phyloP scores from a whole-genome alignment of 805 yeast species.

The Candida sithepensis region DNA sequence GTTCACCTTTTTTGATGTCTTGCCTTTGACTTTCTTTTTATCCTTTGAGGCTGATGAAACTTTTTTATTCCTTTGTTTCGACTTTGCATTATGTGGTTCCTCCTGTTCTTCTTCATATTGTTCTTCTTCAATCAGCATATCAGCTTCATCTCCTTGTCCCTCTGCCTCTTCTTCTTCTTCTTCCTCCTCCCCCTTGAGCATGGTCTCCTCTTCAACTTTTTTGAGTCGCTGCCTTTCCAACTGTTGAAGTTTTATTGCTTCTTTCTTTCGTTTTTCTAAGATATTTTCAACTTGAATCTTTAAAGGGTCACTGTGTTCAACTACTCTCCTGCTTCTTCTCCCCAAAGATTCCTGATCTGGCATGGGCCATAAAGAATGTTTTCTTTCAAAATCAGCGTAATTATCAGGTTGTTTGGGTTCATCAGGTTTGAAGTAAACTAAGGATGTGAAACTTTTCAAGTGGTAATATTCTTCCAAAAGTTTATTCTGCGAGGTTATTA shows the following conservation, averaged over 20 bases:
- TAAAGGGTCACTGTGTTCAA: constrained; percentile 22
- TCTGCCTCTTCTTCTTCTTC: background rate
- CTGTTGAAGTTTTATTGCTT: constrained; percentile 2
- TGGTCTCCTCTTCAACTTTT: background rate
- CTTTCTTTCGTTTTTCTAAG: constrained; percentile 1
- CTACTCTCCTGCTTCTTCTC: constrained; percentile 25
- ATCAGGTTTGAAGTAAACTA: constrained; percentile 59
- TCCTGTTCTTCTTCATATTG: constrained; percentile 2
- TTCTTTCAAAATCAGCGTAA: constrained; percentile 30
- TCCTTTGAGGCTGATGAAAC: background rate
- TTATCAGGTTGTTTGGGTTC: constrained; percentile 33
- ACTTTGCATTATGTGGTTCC: background rate
- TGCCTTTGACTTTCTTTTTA: background rate
- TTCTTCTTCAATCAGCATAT: background rate
- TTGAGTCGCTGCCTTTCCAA: background rate
- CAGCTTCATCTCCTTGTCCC: background rate
- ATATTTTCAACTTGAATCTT: constrained; percentile 20
- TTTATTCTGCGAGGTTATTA: constrained; percentile 44
- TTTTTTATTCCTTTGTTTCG: background rate
- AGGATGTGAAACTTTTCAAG: constrained; percentile 54
- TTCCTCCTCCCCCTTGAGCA: background rate
- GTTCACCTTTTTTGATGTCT: background rate
- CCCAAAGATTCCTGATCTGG: constrained; percentile 19
- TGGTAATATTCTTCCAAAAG: constrained; percentile 62
- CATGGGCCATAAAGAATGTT: constrained; percentile 38